Base-by-base conservation (phyloP, 2,329 filamentous ascomycete genomes). In the Periconia macrospinosa region DNA sequence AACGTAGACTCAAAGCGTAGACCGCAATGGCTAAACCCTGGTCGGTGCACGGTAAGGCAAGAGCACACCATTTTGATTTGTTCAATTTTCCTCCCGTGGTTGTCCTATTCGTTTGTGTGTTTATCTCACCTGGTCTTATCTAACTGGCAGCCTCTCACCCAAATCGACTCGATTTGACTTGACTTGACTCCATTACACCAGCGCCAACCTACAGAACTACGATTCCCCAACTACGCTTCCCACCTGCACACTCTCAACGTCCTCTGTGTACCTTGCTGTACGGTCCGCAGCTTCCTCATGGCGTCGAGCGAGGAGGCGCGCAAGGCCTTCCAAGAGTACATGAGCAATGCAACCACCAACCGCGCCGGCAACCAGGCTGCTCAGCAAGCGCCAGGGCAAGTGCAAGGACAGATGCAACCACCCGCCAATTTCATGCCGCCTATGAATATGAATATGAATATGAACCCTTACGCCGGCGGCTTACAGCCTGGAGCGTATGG, bases 291-390 rank as follows among this genome's bases (percentile, higher is more conserved):
- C 45, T 51, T 41, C 54, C 59, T 42, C 43, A 68, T 69, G 67
- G 62, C 62, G 27, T 37, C 33, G 11, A 65, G 63, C 49, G 67
- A 68, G 41, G 68, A 70, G 55, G 65, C 69, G 48, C 54, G 60
- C 49, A 63, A 58, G 47, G 68, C 67, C 7, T 71, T 69, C 53
- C 60, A 60, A 37, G 60, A 63, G 47, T 70, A 68, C 50, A 69
- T 71, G 68, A 61, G 66, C 55, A 57, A 50, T 18, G 55, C 57
- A 20, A 44, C 49, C 45, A 47, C 51, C 53, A 52, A 46, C 60
- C 62, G 51, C 49, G 49, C 56, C 46, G 57, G 56, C 42, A 58
- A 55, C 37, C 41, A 51, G 13, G 40, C 42, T 7, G 18, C 17
- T 15, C 62, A 58, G 41, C 10, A 7, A 23, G 51, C 49, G 45